These are phyloP conservation scores for Collybia sp. DNA, from an alignment of 768 basidiomycete genomes.

Conservation along the genomic window DNA sequence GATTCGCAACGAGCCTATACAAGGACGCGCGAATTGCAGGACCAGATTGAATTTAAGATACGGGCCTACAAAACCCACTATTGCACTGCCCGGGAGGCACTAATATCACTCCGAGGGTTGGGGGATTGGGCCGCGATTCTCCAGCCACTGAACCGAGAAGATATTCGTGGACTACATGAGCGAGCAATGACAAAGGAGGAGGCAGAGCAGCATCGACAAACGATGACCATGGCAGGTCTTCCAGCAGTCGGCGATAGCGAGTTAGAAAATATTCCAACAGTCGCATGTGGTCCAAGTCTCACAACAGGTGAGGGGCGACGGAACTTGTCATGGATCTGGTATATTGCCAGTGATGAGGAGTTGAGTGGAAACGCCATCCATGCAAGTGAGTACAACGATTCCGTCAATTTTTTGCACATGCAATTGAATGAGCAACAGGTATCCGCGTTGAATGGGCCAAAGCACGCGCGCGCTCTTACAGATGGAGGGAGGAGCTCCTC, in stretches of 20 bases:
- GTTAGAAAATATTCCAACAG: conserved; percentile 2
- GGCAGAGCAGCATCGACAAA: too few species aligned
- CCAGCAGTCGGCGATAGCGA: neutral
- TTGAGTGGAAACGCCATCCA: too few species aligned
- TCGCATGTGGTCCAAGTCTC: conserved; percentile 5
- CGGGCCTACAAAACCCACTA: too few species aligned
- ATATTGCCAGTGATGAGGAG: too few species aligned
- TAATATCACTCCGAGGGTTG: neutral
- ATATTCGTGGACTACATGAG: conserved; percentile 9
- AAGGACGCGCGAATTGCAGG: conserved; percentile 7
- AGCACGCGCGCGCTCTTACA: too few species aligned
- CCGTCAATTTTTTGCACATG: too few species aligned
- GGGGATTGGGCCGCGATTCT: conserved; percentile 4
- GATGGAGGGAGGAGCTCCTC: conserved; percentile 11
- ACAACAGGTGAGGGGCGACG: too few species aligned
- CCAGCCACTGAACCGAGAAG: conserved; percentile 5
- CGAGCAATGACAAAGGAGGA: too few species aligned
- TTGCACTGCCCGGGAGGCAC: neutral
- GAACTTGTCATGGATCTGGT: too few species aligned
- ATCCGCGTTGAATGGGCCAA: neutral
- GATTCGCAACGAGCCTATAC: too few species aligned
- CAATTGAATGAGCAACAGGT: too few species aligned
- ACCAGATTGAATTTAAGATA: conserved; percentile 8
- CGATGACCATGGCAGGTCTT: conserved; percentile 6
- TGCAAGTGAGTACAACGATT: too few species aligned